A percentile compares a stretch with the other conserved stretches of the same genome.
phyloP scores from a whole-genome alignment of 208 protist genomes.

The Crithidia thermophila region DNA sequence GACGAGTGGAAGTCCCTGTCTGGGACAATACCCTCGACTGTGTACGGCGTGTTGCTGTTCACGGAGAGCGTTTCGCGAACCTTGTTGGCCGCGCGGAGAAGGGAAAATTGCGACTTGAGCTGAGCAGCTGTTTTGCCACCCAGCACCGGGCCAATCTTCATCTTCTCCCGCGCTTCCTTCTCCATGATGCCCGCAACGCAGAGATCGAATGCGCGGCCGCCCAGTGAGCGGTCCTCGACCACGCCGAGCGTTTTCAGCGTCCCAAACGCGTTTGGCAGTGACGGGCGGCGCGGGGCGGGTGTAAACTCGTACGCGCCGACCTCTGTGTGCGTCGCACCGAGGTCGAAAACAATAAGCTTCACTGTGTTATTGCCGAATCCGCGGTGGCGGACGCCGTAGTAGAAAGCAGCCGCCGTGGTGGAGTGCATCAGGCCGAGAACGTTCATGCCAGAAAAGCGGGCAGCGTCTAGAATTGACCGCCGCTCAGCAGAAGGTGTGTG shows the following conservation, averaged over 20 bases:
- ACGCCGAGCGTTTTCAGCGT: slow-evolving; percentile 76
- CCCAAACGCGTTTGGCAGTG: slow-evolving; percentile 58
- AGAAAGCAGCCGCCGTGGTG: slow-evolving; percentile 90
- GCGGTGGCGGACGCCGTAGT: slow-evolving; percentile 83
- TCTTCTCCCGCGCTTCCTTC: slow-evolving; percentile 75
- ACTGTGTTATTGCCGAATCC: slow-evolving; percentile 79
- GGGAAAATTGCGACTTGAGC: slow-evolving; percentile 88
- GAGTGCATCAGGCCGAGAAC: slow-evolving; percentile 91
- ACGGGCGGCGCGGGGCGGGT: slow-evolving; percentile 39
- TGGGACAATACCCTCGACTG: slow-evolving; percentile 88
- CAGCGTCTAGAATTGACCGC: slow-evolving; percentile 90
- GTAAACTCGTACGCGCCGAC: slow-evolving; percentile 87
- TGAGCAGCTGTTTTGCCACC: slow-evolving; percentile 38
- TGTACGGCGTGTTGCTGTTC: slow-evolving; percentile 87
- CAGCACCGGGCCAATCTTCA: slow-evolving; percentile 61
- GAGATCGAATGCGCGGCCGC: slow-evolving; percentile 91
- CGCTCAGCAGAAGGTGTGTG: slow-evolving; percentile 78
- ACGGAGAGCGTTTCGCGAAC: slow-evolving; percentile 91
- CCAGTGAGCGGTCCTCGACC: slow-evolving; percentile 73
- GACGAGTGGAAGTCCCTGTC: slow-evolving; percentile 82
- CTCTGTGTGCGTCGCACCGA: slow-evolving; percentile 88
- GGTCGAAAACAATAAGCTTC: slow-evolving; percentile 84
- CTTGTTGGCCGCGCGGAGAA: slow-evolving; percentile 89
- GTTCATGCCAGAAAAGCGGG: slow-evolving; percentile 76
- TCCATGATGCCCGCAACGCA: slow-evolving; percentile 91